Percentiles rank a stretch among this genome's conserved stretches.
These are phyloP conservation scores for Leishmania aethiopica DNA, from an alignment of 208 protist genomes.

Conservation along the genomic window DNA sequence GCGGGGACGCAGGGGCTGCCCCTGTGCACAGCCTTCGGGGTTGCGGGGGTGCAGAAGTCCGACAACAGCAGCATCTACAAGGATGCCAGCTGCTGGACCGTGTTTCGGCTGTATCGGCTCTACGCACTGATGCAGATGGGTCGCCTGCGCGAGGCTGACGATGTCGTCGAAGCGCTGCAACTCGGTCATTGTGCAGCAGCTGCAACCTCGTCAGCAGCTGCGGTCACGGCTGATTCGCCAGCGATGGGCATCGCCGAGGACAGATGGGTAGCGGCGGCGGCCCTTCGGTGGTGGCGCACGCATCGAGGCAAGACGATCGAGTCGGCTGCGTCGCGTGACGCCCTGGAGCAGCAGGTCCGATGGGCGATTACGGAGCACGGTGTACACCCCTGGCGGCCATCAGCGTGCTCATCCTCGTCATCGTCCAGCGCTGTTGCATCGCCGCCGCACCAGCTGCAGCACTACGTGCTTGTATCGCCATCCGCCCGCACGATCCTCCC, in stretches of 20 bases:
- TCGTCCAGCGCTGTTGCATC: not conserved
- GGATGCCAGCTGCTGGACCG: constrained; percentile 7
- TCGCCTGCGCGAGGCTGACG: constrained; percentile 19
- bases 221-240: not conserved
- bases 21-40: constrained; percentile 28
- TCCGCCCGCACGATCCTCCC: constrained; percentile 17
- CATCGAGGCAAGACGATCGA: not conserved
- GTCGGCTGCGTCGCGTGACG: not conserved
- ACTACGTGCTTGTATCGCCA: constrained; percentile 18
- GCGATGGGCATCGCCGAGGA: constrained; percentile 18
- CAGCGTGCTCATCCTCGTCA: not conserved
- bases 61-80: not conserved
- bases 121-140: constrained; percentile 33
- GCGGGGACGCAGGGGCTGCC: constrained; percentile 19
- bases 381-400: constrained; percentile 18
- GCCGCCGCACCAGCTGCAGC: not conserved
- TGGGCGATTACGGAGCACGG: constrained; percentile 19
- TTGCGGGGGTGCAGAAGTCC: not conserved
- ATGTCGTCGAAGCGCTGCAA: constrained; percentile 9
- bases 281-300: constrained; percentile 26
- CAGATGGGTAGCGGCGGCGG: constrained; percentile 11
- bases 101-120: constrained; percentile 28
- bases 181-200: not conserved
- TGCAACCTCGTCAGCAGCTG: not conserved
- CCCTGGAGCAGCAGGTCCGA: constrained; percentile 4